Evolutionary conservation across 257 asterid species (phyloP).

Genomic region (Ajuga chamaepitys): DNA sequence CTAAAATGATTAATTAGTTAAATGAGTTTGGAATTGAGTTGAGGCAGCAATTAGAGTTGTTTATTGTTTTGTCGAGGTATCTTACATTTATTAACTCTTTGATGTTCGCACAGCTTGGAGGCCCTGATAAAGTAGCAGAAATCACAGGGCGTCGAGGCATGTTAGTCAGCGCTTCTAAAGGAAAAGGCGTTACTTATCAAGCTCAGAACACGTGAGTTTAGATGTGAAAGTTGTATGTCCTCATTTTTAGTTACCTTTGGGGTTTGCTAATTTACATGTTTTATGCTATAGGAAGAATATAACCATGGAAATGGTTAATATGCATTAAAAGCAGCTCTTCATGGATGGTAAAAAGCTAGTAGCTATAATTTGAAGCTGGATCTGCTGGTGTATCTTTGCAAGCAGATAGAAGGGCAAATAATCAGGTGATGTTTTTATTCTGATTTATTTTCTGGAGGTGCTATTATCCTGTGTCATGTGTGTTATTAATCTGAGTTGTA

Average conservation of each 20-base stretch:
- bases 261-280: conserved; percentile 19
- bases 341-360: conserved; percentile 91
- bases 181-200: conserved; percentile 95
- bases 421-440: conserved; percentile 56
- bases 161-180: conserved; percentile 85
- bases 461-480: neutral
- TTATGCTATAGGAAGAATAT: conserved; percentile 67
- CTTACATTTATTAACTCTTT: conserved; percentile 14
- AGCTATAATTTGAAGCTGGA: conserved; percentile 97
- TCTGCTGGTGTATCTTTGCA: conserved; percentile 99
- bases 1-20: neutral
- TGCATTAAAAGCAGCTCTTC: conserved; percentile 92
- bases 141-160: conserved; percentile 96
- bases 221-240: conserved; percentile 6
- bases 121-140: conserved; percentile 95
- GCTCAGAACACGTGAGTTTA: conserved; percentile 89
- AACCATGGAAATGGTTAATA: conserved; percentile 97
- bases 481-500: conserved; percentile 10
- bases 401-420: conserved; percentile 90
- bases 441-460: conserved; percentile 5
- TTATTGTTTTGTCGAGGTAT: neutral
- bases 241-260: conserved; percentile 9
- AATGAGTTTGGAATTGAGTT: conserved; percentile 30
- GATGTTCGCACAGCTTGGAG: conserved; percentile 70
- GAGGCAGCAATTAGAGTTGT: conserved; percentile 86